A percentile compares a stretch with the other conserved stretches of the same genome.
Evolutionary conservation across 345 rosid genomes (phyloP).

Genomic region (Arabis hirsuta): DNA sequence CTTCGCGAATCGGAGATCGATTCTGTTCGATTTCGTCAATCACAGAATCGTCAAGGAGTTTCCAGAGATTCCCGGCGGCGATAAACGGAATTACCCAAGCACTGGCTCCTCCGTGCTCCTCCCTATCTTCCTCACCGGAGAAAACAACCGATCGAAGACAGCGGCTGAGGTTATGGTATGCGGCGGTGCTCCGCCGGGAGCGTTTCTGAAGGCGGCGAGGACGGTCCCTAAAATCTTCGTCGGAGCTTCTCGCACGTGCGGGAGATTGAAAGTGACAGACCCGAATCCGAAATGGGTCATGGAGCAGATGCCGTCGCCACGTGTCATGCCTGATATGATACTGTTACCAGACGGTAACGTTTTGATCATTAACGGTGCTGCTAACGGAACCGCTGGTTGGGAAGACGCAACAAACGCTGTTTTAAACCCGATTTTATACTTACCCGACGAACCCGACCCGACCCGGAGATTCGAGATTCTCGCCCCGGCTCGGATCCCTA

Average conservation of each 20-base stretch:
- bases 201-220: slow-evolving; percentile 51
- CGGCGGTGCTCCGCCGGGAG: slow-evolving; percentile 72
- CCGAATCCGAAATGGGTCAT: slow-evolving; percentile 66
- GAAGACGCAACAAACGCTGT: slow-evolving; percentile 68
- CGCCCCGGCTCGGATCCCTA: slow-evolving; percentile 52
- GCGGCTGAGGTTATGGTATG: slow-evolving; percentile 79
- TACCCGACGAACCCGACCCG: slow-evolving; percentile 50
- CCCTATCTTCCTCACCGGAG: slow-evolving; percentile 52
- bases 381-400: slow-evolving; percentile 89
- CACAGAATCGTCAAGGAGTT: slow-evolving; percentile 59
- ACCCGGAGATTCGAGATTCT: slow-evolving; percentile 60
- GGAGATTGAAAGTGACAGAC: slow-evolving; percentile 68
- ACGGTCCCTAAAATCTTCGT: slow-evolving; percentile 44
- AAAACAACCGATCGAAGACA: not conserved
- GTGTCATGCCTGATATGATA: slow-evolving; percentile 78
- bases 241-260: slow-evolving; percentile 69
- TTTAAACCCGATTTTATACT: slow-evolving; percentile 68
- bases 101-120: slow-evolving; percentile 87
- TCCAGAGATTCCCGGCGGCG: slow-evolving; percentile 67
- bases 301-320: slow-evolving; percentile 83
- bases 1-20: slow-evolving; percentile 74
- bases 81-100: slow-evolving; percentile 73
- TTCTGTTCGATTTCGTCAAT: slow-evolving; percentile 54
- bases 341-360: slow-evolving; percentile 65
- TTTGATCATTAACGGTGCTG: slow-evolving; percentile 71